phyloP scores from a whole-genome alignment of 192 early-diverging fungal species.

The Glomus cerebriforme region DNA sequence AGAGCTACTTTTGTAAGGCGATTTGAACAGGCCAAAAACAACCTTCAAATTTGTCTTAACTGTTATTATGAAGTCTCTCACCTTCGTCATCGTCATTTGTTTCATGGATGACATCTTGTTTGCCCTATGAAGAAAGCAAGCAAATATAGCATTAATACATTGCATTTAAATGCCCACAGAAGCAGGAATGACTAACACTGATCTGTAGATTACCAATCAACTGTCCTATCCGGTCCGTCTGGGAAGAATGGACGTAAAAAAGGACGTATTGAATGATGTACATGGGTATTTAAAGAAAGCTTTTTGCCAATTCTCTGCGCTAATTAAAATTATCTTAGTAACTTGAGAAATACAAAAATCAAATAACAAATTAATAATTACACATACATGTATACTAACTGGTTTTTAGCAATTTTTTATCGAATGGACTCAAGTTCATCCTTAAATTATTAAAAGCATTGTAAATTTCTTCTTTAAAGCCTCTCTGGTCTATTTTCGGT shows the following conservation, averaged over 20 bases:
- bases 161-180: neutral
- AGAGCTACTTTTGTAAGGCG: no score
- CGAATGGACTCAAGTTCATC: neutral
- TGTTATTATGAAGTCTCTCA: neutral
- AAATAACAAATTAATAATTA: neutral
- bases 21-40: no score
- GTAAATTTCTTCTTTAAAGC: neutral
- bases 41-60: no score
- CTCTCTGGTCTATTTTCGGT: neutral
- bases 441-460: neutral
- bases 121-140: slow-evolving; percentile 7
- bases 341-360: slow-evolving; percentile 13
- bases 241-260: slow-evolving; percentile 10
- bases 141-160: neutral
- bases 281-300: neutral
- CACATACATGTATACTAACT: neutral
- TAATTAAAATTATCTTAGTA: slow-evolving; percentile 5
- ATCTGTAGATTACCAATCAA: slow-evolving; percentile 8
- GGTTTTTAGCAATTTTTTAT: neutral
- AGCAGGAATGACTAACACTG: neutral
- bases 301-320: slow-evolving; percentile 6
- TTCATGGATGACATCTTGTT: neutral
- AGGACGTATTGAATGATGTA: slow-evolving; percentile 24
- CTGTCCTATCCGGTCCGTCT: neutral
- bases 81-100: neutral